A percentile compares a stretch with the other conserved stretches of the same genome.
phyloP scores from a whole-genome alignment of 2,329 filamentous ascomycete genomes.

The Aspergillus fumigatus region DNA sequence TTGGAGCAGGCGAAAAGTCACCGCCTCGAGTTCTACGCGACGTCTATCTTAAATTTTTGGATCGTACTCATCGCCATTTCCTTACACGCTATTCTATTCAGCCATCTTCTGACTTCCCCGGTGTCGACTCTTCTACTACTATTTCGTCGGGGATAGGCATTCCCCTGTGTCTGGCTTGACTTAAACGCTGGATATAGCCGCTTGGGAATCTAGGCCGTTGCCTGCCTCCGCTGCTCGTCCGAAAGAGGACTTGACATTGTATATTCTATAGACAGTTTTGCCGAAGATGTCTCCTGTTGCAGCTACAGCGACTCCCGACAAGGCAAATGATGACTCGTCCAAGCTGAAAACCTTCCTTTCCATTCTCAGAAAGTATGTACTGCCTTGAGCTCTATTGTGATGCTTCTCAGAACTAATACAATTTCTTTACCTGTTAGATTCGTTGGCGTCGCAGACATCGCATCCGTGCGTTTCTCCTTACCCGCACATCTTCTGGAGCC shows the following conservation, averaged over 20 bases:
- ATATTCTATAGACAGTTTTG: neutral
- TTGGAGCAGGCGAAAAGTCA: slow-evolving; percentile 12
- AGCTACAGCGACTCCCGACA: slow-evolving; percentile 41
- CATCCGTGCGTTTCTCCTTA: slow-evolving; percentile 89
- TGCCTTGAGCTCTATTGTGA: neutral
- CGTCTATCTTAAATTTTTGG: slow-evolving; percentile 3
- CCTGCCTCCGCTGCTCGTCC: neutral
- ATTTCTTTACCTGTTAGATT: slow-evolving; percentile 56
- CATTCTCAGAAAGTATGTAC: slow-evolving; percentile 73
- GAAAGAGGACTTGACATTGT: neutral
- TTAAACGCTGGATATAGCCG: neutral
- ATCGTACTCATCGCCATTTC: neutral
- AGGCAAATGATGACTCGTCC: slow-evolving; percentile 69
- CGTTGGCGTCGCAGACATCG: slow-evolving; percentile 92
- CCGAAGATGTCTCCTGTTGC: slow-evolving; percentile 28
- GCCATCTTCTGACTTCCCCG: neutral
- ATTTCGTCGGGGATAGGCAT: neutral
- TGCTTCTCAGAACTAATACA: neutral
- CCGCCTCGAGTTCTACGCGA: slow-evolving; percentile 14
- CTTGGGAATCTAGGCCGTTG: neutral
- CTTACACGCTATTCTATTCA: neutral
- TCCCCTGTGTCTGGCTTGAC: neutral
- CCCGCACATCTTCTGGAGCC: slow-evolving; percentile 94
- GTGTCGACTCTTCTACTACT: neutral
- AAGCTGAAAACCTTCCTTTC: slow-evolving; percentile 85